Conservation (phyloP, 306 rosid species). For the Prinsepia uniflora region DNA sequence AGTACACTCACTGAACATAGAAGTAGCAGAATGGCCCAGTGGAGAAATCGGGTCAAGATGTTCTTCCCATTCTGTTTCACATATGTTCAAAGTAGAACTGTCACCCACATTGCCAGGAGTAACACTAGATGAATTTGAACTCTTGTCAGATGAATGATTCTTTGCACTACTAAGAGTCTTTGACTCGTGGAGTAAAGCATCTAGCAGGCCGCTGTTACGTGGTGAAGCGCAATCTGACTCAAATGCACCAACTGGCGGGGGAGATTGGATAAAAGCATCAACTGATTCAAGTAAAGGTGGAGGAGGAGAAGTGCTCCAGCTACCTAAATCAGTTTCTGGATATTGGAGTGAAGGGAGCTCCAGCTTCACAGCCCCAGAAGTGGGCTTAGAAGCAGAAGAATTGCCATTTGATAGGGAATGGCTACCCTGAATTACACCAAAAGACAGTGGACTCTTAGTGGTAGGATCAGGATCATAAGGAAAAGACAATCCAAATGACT, state of each 20-base stretch:
- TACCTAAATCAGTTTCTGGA: conserved; percentile 78
- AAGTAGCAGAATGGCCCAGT: conserved; percentile 57
- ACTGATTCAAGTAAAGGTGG: conserved; percentile 62
- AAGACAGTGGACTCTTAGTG: conserved; percentile 42
- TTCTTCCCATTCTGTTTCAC: conserved; percentile 61
- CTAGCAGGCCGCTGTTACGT: conserved; percentile 79
- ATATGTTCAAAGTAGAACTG: conserved; percentile 48
- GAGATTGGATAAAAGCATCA: conserved; percentile 67
- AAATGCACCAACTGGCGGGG: conserved; percentile 42
- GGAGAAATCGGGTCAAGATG: conserved; percentile 58
- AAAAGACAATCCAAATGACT: conserved; percentile 46
- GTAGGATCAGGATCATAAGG: conserved; percentile 52
- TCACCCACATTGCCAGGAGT: conserved; percentile 55
- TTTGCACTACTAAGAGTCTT: conserved; percentile 49
- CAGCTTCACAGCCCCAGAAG: conserved; percentile 68
- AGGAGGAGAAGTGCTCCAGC: conserved; percentile 68
- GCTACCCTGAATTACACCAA: conserved; percentile 42
- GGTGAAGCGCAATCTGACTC: conserved; percentile 69
- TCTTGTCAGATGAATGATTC: conserved; percentile 55
- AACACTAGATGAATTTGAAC: conserved; percentile 64
- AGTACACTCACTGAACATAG: conserved; percentile 52
- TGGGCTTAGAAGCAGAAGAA: conserved; percentile 83
- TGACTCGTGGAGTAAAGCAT: conserved; percentile 68
- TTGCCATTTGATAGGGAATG: conserved; percentile 92
- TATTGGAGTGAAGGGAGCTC: conserved; percentile 99